Evolutionary conservation across 2,329 filamentous ascomycete species (phyloP).

Genomic region (Paramyrothecium sp.): DNA sequence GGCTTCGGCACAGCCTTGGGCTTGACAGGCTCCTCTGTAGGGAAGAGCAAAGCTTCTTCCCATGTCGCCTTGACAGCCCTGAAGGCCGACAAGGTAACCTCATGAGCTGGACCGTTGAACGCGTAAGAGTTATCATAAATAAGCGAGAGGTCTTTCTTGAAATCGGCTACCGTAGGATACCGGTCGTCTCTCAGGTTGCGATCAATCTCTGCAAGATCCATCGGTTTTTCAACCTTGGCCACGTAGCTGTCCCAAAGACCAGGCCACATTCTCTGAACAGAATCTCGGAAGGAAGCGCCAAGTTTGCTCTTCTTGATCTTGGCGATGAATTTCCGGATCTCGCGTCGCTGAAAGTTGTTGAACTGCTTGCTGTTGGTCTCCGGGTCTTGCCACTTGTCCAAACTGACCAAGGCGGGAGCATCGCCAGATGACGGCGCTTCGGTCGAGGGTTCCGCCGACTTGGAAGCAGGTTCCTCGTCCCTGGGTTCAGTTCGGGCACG

Average conservation of each 20-base stretch:
- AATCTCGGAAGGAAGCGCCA: slow-evolving; percentile 71
- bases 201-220: slow-evolving; percentile 84
- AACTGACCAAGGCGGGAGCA: slow-evolving; percentile 18
- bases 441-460: neutral
- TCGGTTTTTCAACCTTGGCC: slow-evolving; percentile 69
- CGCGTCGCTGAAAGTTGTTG: slow-evolving; percentile 58
- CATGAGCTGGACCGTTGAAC: slow-evolving; percentile 82
- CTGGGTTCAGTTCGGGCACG: slow-evolving; percentile 71
- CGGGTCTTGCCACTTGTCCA: slow-evolving; percentile 39
- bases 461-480: slow-evolving; percentile 23
- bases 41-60: slow-evolving; percentile 40
- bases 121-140: slow-evolving; percentile 75
- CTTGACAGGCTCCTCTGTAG: slow-evolving; percentile 55
- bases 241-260: slow-evolving; percentile 72
- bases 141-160: slow-evolving; percentile 72
- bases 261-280: slow-evolving; percentile 76
- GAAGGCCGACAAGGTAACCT: slow-evolving; percentile 60
- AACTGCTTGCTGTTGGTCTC: slow-evolving; percentile 48
- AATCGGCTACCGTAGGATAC: slow-evolving; percentile 70
- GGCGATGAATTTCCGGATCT: slow-evolving; percentile 64
- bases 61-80: slow-evolving; percentile 57
- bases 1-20: slow-evolving; percentile 46
- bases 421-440: slow-evolving; percentile 6
- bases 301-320: slow-evolving; percentile 85
- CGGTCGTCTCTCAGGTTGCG: slow-evolving; percentile 64